These are phyloP conservation scores for Pilasporangium apinafurcum DNA, from an alignment of 352 stramenopile genomes.

Conservation along the genomic window DNA sequence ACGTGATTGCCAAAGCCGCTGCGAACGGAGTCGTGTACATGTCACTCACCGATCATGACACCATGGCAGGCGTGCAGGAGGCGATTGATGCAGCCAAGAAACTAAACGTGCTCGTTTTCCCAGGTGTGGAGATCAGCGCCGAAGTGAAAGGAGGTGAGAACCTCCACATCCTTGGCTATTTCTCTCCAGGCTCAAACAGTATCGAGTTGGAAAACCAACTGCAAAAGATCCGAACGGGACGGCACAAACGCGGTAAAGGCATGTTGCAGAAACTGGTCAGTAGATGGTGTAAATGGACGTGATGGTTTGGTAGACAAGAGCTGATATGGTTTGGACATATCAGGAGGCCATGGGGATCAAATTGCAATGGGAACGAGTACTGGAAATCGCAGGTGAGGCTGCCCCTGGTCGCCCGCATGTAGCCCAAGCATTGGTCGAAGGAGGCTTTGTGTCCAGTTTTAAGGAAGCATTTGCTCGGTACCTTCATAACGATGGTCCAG, in stretches of 20 bases:
- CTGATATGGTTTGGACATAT: background rate
- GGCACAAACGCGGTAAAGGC: constrained; percentile 74
- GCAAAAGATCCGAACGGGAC: constrained; percentile 67
- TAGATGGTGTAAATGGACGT: background rate
- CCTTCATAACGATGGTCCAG: constrained; percentile 74
- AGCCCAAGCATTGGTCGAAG: constrained; percentile 71
- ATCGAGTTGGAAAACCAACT: constrained; percentile 64
- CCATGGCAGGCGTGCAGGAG: constrained; percentile 74
- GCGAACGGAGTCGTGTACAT: constrained; percentile 77
- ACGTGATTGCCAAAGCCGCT: constrained; percentile 72
- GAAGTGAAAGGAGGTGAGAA: constrained; percentile 82
- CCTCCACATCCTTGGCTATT: constrained; percentile 83
- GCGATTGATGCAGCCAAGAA: constrained; percentile 57
- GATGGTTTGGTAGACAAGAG: background rate
- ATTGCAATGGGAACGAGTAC: constrained; percentile 69
- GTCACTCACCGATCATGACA: constrained; percentile 84
- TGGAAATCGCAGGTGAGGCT: constrained; percentile 78
- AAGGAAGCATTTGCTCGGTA: constrained; percentile 78
- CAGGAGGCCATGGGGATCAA: constrained; percentile 81
- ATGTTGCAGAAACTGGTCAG: constrained; percentile 81
- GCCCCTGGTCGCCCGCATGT: constrained; percentile 76
- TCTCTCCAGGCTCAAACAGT: constrained; percentile 76
- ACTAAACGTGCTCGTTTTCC: constrained; percentile 68
- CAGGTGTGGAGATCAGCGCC: constrained; percentile 81
- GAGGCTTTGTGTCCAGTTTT: constrained; percentile 68